phyloP scores from a whole-genome alignment of 306 rosid species.

The Acacia confusa region DNA sequence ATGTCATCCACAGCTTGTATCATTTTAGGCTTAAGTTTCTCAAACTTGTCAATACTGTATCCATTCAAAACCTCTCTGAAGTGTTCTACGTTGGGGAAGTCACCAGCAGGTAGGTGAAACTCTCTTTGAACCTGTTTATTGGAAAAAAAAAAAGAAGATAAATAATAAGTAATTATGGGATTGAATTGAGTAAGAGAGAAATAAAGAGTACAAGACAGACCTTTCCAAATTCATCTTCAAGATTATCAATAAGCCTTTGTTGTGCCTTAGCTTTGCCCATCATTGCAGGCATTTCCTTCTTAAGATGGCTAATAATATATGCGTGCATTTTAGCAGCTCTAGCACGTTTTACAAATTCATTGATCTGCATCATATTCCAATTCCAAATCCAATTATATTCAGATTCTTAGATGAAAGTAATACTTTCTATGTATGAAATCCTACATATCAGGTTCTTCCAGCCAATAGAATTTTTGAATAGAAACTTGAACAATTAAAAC shows the following conservation, averaged over 20 bases:
- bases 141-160: background rate
- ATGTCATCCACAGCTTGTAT: constrained; percentile 85
- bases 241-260: constrained; percentile 70
- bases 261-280: constrained; percentile 94
- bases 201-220: constrained; percentile 14
- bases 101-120: constrained; percentile 82
- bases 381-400: background rate
- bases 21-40: constrained; percentile 90
- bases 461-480: too few species aligned
- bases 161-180: background rate
- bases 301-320: constrained; percentile 81
- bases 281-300: constrained; percentile 90
- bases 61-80: constrained; percentile 62
- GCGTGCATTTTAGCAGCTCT: constrained; percentile 98
- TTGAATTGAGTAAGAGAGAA: background rate
- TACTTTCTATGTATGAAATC: too few species aligned
- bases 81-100: constrained; percentile 79
- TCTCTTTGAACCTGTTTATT: constrained; percentile 76
- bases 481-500: background rate
- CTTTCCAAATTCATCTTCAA: constrained; percentile 82
- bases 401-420: background rate
- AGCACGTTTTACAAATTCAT: constrained; percentile 94
- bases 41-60: constrained; percentile 78
- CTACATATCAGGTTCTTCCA: too few species aligned
- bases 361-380: constrained; percentile 56